phyloP scores from a whole-genome alignment of 1,139 yeast species.

The Petasospora rhodanensis region DNA sequence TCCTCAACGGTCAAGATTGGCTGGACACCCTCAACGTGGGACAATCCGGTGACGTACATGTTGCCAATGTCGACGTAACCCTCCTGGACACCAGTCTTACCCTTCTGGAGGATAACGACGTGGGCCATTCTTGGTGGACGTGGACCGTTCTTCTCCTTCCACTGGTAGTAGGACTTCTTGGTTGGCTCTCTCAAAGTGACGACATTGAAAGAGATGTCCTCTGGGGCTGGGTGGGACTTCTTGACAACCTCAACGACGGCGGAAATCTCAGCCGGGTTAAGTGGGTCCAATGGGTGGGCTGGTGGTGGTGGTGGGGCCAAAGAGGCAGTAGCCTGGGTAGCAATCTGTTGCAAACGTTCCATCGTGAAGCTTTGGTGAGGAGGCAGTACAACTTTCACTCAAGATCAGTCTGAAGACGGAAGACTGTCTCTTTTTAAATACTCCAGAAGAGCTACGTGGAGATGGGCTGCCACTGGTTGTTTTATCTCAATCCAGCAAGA shows the following conservation, averaged over 20 bases:
- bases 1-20: conserved; percentile 74
- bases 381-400: background rate
- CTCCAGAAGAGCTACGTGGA: background rate
- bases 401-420: background rate
- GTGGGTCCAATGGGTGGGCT: conserved; percentile 69
- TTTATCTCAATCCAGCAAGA: conserved; percentile 3
- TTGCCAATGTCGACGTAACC: conserved; percentile 59
- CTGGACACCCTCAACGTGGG: conserved; percentile 55
- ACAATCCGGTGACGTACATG: conserved; percentile 42
- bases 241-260: conserved; percentile 42
- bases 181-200: conserved; percentile 69
- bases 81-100: conserved; percentile 59
- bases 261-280: conserved; percentile 52
- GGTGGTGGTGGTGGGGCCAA: conserved; percentile 50
- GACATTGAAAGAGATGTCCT: conserved; percentile 53
- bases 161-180: conserved; percentile 54
- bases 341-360: conserved; percentile 67
- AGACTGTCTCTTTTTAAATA: background rate
- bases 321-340: conserved; percentile 58
- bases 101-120: conserved; percentile 58
- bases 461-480: conserved; percentile 1
- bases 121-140: conserved; percentile 64
- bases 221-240: conserved; percentile 41
- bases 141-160: conserved; percentile 63
- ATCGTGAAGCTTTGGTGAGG: conserved; percentile 26